These are phyloP conservation scores for Incumbomyces delicatus DNA, from an alignment of 2,329 filamentous ascomycete genomes.

Conservation along the genomic window DNA sequence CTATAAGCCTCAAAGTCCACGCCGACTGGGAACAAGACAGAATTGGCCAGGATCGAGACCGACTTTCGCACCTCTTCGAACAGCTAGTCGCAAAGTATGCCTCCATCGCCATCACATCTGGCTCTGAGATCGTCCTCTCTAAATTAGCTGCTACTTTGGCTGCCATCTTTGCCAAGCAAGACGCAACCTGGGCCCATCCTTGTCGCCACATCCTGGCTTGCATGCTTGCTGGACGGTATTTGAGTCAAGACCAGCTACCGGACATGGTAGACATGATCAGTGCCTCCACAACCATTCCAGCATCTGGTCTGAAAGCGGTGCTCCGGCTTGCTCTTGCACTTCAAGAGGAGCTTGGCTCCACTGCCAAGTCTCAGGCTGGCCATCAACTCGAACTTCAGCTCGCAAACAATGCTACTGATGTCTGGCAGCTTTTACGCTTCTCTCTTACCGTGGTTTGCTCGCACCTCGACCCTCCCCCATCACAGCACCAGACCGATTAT, in stretches of 20 bases:
- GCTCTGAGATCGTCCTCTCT: constrained; percentile 33
- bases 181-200: constrained; percentile 28
- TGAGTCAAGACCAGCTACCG: constrained; percentile 29
- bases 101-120: constrained; percentile 28
- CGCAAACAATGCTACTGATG: constrained; percentile 12
- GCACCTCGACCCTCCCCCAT: background rate
- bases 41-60: constrained; percentile 26
- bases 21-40: constrained; percentile 54
- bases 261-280: constrained; percentile 27
- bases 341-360: constrained; percentile 25
- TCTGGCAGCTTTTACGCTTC: constrained; percentile 15
- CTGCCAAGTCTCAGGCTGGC: constrained; percentile 1
- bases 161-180: constrained; percentile 33
- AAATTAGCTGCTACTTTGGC: constrained; percentile 38
- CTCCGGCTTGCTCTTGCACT: constrained; percentile 25
- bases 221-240: constrained; percentile 28
- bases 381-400: constrained; percentile 8
- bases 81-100: constrained; percentile 36
- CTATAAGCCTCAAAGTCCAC: constrained; percentile 89
- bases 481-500: too few relatives aligned
- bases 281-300: constrained; percentile 6
- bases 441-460: background rate
- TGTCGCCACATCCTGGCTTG: constrained; percentile 24
- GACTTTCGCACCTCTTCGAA: constrained; percentile 27
- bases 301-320: constrained; percentile 11